phyloP scores from a whole-genome alignment of 257 asterid genomes.

The Nicotiana sylvestris region DNA sequence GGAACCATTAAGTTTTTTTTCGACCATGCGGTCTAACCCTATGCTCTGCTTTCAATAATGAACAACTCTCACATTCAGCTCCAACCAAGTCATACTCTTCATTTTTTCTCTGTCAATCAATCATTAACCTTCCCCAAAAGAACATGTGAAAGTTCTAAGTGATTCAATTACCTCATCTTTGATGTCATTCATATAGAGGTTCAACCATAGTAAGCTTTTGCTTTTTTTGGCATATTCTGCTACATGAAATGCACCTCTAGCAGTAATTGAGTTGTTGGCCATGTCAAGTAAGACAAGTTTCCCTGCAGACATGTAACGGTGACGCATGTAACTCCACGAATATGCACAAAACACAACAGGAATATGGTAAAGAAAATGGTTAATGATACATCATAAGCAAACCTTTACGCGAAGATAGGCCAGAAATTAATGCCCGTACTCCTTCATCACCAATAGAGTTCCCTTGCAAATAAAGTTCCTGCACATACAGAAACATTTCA shows the following conservation, averaged over 20 bases:
- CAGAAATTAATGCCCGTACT: constrained; percentile 67
- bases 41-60: neutral
- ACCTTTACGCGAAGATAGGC: constrained; percentile 80
- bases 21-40: neutral
- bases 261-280: constrained; percentile 79
- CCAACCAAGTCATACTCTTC: neutral
- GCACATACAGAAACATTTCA: constrained; percentile 16
- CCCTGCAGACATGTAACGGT: constrained; percentile 41
- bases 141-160: neutral
- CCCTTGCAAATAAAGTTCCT: constrained; percentile 92
- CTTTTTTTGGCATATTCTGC: constrained; percentile 79
- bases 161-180: constrained; percentile 65
- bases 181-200: constrained; percentile 89
- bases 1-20: neutral
- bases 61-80: neutral
- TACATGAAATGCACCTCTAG: constrained; percentile 70
- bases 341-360: neutral
- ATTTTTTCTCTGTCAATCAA: neutral
- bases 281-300: constrained; percentile 70
- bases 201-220: constrained; percentile 81
- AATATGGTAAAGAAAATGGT: neutral
- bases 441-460: constrained; percentile 97
- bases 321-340: constrained; percentile 13
- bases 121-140: neutral
- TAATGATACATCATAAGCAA: neutral